phyloP scores from a whole-genome alignment of 257 asterid species.

The Coffea eugenioides region DNA sequence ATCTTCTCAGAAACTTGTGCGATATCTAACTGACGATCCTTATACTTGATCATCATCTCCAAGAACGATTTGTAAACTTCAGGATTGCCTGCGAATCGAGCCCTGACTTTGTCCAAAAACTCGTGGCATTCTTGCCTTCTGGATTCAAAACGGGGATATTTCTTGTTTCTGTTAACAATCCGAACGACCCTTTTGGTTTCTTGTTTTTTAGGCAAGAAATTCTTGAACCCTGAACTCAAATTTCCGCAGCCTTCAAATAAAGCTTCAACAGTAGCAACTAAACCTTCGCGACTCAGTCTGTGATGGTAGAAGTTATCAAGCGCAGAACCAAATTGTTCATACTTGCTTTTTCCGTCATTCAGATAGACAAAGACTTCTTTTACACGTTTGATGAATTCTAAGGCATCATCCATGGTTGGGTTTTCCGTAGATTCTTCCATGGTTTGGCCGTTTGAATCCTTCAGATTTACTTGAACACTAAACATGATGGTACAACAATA shows the following conservation, averaged over 20 bases:
- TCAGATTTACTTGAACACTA: background rate
- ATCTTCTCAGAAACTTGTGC: background rate
- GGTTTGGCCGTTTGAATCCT: background rate
- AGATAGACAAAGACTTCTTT: background rate
- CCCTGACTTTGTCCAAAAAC: background rate
- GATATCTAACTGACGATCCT: background rate
- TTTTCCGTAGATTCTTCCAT: background rate
- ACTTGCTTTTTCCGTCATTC: background rate
- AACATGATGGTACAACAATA: background rate
- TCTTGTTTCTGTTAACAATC: background rate
- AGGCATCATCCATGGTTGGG: background rate
- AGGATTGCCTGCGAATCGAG: background rate
- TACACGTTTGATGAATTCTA: background rate
- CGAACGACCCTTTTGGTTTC: background rate
- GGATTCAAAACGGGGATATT: background rate
- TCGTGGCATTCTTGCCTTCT: background rate
- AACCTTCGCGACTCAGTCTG: background rate
- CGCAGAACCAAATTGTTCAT: background rate
- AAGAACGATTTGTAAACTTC: background rate
- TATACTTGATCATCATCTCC: background rate
- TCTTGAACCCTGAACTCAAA: background rate
- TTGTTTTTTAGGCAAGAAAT: background rate
- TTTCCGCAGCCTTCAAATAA: background rate
- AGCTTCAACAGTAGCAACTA: background rate
- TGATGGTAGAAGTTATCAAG: background rate